Evolutionary conservation across 805 yeast species (phyloP), one percentile per base, ranked within the genome.

Genomic region (Schwanniomyces pseudopolymorphus): DNA sequence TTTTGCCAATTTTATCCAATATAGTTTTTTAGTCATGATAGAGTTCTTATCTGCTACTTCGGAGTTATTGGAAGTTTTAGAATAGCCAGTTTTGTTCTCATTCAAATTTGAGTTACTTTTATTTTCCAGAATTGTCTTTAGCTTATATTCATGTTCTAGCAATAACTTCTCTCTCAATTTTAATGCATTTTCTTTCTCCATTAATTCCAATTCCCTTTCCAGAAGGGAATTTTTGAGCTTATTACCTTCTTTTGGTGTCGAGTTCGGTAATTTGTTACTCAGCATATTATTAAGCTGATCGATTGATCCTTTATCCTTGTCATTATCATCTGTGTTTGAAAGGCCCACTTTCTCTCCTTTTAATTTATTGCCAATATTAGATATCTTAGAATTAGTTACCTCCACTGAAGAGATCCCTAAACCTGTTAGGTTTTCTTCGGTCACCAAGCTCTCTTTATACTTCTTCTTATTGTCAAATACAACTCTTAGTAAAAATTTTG

Each of bases 401-500:
- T 39, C 35, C 21, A 52, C n/a, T n/a, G 44, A 44, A 43, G 9
- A 38, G 27, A 45, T 52, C 38, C 49, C 49, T 39, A 52, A 46
- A 35, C 47, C 63, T 21, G 43, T 44, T 19, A 39, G 44, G 31
- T 40, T 42, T 47, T 46, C 24, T 8, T 27, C 39, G 31, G 42
- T 36, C 5, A 20, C 24, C 33, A 50, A 39, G 11, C 31, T 37
- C 16, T 46, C 47, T 42, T 53, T 57, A 45, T 54, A 56, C 28
- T 54, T 55, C 7, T 43, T 44, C 14, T 45, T 55, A 25, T 58
- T 41, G 36, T 54, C 51, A 40, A 66, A 63, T 5, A 52, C 52
- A 5, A 64, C 55, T 13, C 66, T 52, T 19, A 65, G 54, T 28
- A 62, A 49, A 42, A 65, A 63, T 31, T 61, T 51, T 10, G 64